phyloP scores from a whole-genome alignment of 2,329 filamentous ascomycete species.

The Talaromyces sp. region DNA sequence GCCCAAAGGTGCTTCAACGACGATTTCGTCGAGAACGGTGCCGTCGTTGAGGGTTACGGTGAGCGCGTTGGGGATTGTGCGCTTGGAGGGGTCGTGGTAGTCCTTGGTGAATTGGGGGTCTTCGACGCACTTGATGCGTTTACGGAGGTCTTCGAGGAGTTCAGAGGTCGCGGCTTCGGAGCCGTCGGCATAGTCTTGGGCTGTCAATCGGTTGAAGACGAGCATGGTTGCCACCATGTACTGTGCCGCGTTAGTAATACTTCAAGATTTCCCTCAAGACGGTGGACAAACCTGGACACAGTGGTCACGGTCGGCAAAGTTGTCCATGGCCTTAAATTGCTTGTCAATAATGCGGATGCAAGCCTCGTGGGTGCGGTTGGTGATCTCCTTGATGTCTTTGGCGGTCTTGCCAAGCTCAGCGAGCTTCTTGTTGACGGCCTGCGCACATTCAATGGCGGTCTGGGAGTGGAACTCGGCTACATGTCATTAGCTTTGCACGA shows the following conservation, averaged over 20 bases:
- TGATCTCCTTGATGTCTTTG: slow-evolving; percentile 87
- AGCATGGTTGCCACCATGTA: slow-evolving; percentile 99
- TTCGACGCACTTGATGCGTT: slow-evolving; percentile 94
- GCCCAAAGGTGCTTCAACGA: slow-evolving; percentile 89
- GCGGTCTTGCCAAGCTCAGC: slow-evolving; percentile 83
- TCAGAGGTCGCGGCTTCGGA: slow-evolving; percentile 86
- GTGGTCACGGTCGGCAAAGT: slow-evolving; percentile 99
- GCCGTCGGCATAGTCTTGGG: slow-evolving; percentile 89
- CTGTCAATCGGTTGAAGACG: slow-evolving; percentile 87
- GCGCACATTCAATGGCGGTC: slow-evolving; percentile 91
- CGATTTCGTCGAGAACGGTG: slow-evolving; percentile 83
- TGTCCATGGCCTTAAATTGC: slow-evolving; percentile 99
- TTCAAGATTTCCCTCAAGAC: not conserved
- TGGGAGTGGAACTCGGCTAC: slow-evolving; percentile 95
- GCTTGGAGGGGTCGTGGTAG: slow-evolving; percentile 90
- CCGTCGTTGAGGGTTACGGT: slow-evolving; percentile 94
- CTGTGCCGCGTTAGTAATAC: slow-evolving; percentile 26
- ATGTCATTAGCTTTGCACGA: slow-evolving; percentile 3
- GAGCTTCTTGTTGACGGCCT: slow-evolving; percentile 81
- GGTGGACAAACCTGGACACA: slow-evolving; percentile 70
- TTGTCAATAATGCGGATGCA: slow-evolving; percentile 99
- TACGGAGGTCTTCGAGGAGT: slow-evolving; percentile 83
- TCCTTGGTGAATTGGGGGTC: slow-evolving; percentile 91
- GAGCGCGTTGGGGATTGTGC: slow-evolving; percentile 95
- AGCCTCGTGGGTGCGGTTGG: slow-evolving; percentile 95